Conservation (phyloP, 495 filamentous ascomycete genomes). For the Penicillium steckii region DNA sequence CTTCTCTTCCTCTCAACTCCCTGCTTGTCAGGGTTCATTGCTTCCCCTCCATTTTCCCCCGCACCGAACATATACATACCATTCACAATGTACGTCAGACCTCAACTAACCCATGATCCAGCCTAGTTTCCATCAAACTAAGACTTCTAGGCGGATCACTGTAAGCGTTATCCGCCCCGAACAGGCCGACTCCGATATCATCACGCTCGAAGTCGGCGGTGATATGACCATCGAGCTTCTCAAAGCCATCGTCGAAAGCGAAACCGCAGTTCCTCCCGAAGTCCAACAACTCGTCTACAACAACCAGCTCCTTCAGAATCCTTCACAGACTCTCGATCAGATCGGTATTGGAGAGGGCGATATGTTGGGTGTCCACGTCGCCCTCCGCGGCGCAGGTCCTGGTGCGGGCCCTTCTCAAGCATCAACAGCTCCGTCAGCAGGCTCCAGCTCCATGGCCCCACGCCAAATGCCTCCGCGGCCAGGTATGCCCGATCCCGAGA, state of each 20-base stretch:
- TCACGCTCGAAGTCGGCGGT: conserved; percentile 78
- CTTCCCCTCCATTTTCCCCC: conserved; percentile 2
- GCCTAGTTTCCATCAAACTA: not conserved
- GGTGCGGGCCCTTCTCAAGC: conserved; percentile 2
- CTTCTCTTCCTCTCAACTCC: not conserved
- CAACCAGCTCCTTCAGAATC: conserved; percentile 73
- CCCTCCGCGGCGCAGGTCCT: conserved; percentile 20
- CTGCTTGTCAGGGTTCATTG: not conserved
- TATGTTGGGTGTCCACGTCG: conserved; percentile 84
- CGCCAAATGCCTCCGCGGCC: conserved; percentile 42
- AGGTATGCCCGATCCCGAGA: conserved; percentile 68
- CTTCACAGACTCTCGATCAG: conserved; percentile 74
- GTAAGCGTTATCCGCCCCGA: conserved; percentile 76
- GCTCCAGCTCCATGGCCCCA: conserved; percentile 29
- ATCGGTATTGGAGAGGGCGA: conserved; percentile 86
- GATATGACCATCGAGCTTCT: conserved; percentile 85
- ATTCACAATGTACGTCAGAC: not conserved
- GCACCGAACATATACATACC: not conserved
- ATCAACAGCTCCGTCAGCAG: conserved; percentile 8
- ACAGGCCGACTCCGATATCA: conserved; percentile 72
- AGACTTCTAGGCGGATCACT: conserved; percentile 68
- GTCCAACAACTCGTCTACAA: conserved; percentile 77
- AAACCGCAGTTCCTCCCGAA: conserved; percentile 51
- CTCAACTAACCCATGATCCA: not conserved
- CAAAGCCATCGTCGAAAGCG: conserved; percentile 76